Conservation (phyloP, 495 filamentous ascomycete species). For the Poronia punctata region DNA sequence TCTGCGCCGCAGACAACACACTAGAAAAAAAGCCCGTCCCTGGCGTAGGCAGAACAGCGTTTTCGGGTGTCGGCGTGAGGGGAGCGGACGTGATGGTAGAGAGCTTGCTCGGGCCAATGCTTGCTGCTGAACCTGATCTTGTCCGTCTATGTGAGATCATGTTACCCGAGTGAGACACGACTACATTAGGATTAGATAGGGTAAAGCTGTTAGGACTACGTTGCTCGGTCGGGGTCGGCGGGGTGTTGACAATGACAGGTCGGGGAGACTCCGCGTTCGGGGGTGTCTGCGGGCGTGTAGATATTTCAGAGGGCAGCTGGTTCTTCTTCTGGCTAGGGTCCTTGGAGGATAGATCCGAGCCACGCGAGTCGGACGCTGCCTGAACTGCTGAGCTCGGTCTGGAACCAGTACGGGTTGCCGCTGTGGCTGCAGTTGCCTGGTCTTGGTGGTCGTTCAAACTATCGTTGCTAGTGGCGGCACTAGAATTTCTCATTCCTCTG, state of each 20-base stretch:
- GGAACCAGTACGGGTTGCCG: constrained; percentile 10
- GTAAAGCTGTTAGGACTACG: constrained; percentile 20
- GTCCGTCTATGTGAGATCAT: constrained; percentile 60
- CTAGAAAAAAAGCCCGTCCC: constrained; percentile 79
- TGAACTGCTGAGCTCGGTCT: constrained; percentile 12
- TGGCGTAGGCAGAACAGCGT: constrained; percentile 32
- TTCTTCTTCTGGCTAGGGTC: constrained; percentile 26
- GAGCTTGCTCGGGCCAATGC: constrained; percentile 77
- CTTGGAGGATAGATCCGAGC: constrained; percentile 13
- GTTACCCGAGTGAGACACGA: constrained; percentile 47
- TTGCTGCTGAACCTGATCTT: constrained; percentile 55
- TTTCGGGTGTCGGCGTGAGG: constrained; percentile 63
- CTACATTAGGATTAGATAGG: constrained; percentile 20
- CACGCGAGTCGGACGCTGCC: constrained; percentile 18
- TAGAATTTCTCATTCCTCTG: constrained; percentile 26
- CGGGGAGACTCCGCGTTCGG: constrained; percentile 29
- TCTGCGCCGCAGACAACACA: constrained; percentile 89
- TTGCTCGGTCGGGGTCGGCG: constrained; percentile 46
- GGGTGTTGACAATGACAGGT: constrained; percentile 52
- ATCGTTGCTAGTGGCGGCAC: constrained; percentile 8
- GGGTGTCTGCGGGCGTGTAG: constrained; percentile 36
- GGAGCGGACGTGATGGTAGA: constrained; percentile 70
- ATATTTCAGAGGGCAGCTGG: constrained; percentile 25
- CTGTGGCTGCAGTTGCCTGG: constrained; percentile 12
- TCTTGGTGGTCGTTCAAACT: constrained; percentile 17